Evolutionary conservation across 495 filamentous ascomycete species (phyloP), one percentile per base, ranked within the genome.

Genomic region (Podospora sp.): DNA sequence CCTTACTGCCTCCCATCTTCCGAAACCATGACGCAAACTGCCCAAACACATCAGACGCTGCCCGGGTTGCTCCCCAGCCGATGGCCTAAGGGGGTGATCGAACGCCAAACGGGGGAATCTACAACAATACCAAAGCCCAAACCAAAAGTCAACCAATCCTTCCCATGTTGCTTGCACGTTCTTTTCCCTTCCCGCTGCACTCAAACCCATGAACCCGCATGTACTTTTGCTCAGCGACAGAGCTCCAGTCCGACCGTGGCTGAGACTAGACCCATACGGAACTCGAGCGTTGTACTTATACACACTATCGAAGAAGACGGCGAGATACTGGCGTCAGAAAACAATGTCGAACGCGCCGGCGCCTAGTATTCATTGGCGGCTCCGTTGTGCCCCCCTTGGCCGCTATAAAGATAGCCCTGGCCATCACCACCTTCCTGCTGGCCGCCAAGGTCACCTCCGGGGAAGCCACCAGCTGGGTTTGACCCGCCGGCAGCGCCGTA

Each of bases 381-480:
- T 27, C 90, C 90, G 73, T 92, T 92, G 73, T 92, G 90, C 26
- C 86, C 82, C 36, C 87, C 78, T 76, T 91, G 90, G 46, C 86
- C 79, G 5, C 82, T 82, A 77, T 93, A 93, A 21, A 75, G 66
- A 51, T 83, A 82, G 61, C 86, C 87, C 70, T 89, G 89, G 40
- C 82, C 80, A 60, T 84, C 89, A 2, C 83, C 81, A 40, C 84
- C 84, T 12, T 74, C 78, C 67, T 81, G 85, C 68, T 87, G 86
- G 57, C 86, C 87, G 14, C 76, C 76, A 35, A 83, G 80, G 62
- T 85, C 87, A 66, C 88, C 80, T 33, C 85, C 85, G 50, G 83
- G 80, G 73, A 89, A 92, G 7, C 79, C 78, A 55, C 81, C 78
- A 6, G 81, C 75, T 26, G 82, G 78, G 66, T 82, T 81, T 51